Conservation (phyloP, 345 rosid species). For the Clausena lansium region DNA sequence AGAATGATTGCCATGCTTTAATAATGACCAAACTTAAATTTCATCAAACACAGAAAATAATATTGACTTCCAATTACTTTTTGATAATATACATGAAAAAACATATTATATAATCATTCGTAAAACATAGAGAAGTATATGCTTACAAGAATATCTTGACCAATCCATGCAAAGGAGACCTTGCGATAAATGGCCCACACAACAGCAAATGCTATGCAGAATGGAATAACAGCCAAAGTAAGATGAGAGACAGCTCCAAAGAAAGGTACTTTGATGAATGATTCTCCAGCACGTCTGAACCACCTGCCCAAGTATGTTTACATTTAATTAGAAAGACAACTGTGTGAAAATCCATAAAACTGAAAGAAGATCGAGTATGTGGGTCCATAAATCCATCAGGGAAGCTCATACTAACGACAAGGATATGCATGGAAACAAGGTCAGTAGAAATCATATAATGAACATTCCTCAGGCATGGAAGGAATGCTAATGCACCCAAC, state of each 20-base stretch:
- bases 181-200: slow-evolving; percentile 82
- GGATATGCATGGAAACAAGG: slow-evolving; percentile 13
- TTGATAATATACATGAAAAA: not conserved
- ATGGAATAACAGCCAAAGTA: slow-evolving; percentile 85
- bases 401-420: not conserved
- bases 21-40: not conserved
- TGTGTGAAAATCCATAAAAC: slow-evolving; percentile 5
- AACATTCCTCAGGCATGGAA: not conserved
- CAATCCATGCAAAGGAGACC: slow-evolving; percentile 81
- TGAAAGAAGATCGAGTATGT: not conserved
- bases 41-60: not conserved
- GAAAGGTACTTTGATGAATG: slow-evolving; percentile 78
- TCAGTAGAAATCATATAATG: slow-evolving; percentile 2
- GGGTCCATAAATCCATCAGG: not conserved
- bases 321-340: slow-evolving; percentile 13
- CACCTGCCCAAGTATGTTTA: slow-evolving; percentile 49
- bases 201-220: slow-evolving; percentile 87
- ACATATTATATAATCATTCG: not conserved
- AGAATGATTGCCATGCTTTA: not conserved
- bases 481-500: not conserved
- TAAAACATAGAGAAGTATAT: slow-evolving; percentile 15
- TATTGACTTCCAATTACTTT: not conserved
- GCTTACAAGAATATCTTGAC: slow-evolving; percentile 96
- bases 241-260: slow-evolving; percentile 84
- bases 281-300: slow-evolving; percentile 65